These are phyloP conservation scores for Suillus cothurnatus DNA, from an alignment of 768 basidiomycete species.

Conservation along the genomic window DNA sequence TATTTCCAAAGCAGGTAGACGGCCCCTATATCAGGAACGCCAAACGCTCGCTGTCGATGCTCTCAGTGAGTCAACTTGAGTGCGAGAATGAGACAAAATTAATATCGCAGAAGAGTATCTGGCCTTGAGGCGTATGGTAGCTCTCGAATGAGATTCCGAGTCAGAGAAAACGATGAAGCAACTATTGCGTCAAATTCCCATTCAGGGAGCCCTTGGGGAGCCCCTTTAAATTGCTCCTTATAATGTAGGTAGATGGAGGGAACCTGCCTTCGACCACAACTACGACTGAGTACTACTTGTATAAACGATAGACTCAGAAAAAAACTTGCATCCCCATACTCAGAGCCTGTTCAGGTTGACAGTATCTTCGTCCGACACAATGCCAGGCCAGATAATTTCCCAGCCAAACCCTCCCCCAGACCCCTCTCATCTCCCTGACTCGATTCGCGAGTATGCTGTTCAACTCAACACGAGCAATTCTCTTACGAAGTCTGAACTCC, in stretches of 20 bases:
- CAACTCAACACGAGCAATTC: constrained; percentile 48
- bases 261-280: background rate
- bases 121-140: background rate
- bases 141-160: background rate
- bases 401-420: constrained; percentile 72
- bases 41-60: too few species aligned
- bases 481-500: constrained; percentile 53
- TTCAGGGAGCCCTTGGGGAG: background rate
- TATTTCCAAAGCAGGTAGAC: background rate
- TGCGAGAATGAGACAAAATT: background rate
- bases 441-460: constrained; percentile 51
- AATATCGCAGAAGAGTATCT: background rate
- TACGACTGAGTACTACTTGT: background rate
- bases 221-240: background rate
- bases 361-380: constrained; percentile 20
- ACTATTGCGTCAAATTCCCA: background rate
- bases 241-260: background rate
- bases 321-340: too few species aligned
- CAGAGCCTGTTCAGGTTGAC: background rate
- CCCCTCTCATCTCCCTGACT: constrained; percentile 64
- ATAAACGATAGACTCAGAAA: background rate
- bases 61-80: too few species aligned
- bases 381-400: constrained; percentile 62
- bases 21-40: background rate
- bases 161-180: background rate